phyloP scores from a whole-genome alignment of 108 stramenopile genomes.

The Cyclotella distinguenda region DNA sequence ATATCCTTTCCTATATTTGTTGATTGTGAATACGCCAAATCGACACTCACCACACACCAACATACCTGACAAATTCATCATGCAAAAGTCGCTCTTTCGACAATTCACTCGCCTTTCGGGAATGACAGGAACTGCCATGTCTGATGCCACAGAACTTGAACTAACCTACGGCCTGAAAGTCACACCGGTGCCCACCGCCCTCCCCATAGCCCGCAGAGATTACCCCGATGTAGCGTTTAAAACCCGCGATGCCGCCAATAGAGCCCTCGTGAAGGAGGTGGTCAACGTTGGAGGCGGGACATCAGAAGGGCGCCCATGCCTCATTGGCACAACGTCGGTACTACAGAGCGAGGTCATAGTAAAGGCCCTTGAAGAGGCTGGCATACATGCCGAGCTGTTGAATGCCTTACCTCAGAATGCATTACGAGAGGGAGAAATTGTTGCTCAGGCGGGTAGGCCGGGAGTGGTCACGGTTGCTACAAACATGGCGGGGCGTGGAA shows the following conservation, averaged over 20 bases:
- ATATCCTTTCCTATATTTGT: too few relatives aligned
- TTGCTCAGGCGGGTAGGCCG: conserved; percentile 93
- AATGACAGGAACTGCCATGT: conserved; percentile 94
- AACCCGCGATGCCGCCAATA: conserved; percentile 85
- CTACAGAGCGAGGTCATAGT: conserved; percentile 85
- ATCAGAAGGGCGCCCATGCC: conserved; percentile 81
- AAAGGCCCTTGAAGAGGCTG: conserved; percentile 70
- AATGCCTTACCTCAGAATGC: conserved; percentile 94
- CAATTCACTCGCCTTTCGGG: conserved; percentile 89
- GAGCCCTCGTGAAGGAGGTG: conserved; percentile 83
- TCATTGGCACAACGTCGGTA: conserved; percentile 94
- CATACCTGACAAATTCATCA: not conserved
- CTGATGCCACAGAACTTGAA: conserved; percentile 88
- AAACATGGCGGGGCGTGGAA: conserved; percentile 97
- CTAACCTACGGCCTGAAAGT: conserved; percentile 82
- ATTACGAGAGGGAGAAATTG: conserved; percentile 89
- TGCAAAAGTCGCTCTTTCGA: conserved; percentile 73
- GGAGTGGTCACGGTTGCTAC: conserved; percentile 95
- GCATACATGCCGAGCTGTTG: conserved; percentile 81
- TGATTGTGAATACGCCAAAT: too few relatives aligned
- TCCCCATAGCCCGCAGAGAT: conserved; percentile 91
- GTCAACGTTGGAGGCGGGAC: conserved; percentile 72
- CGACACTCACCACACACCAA: too few relatives aligned
- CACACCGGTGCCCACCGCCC: conserved; percentile 87
- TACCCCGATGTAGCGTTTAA: conserved; percentile 93